A percentile compares a stretch with the other conserved stretches of the same genome.
These are phyloP conservation scores for Halteria grandinella DNA, from an alignment of 73 alveolate genomes.

Conservation along the genomic window DNA sequence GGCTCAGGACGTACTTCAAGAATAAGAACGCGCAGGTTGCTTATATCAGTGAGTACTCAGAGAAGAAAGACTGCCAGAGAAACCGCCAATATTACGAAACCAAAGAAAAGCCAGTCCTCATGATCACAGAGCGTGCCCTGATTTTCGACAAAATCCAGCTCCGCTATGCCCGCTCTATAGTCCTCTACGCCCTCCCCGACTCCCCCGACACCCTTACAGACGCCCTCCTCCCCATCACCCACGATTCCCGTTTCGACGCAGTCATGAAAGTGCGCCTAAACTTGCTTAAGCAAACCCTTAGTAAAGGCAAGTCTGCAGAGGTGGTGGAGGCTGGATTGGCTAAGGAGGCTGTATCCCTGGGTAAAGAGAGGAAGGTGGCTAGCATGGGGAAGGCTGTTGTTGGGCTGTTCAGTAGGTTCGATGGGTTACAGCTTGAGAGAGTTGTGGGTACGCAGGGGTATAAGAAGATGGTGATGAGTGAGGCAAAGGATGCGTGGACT, in stretches of 20 bases:
- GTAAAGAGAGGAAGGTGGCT: conserved; percentile 32
- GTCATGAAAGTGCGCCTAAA: background rate
- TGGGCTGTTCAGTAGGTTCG: conserved; percentile 59
- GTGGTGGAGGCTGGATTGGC: no score
- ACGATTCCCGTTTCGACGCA: background rate
- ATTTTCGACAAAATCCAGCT: conserved; percentile 78
- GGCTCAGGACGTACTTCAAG: conserved; percentile 82
- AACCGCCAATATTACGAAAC: conserved; percentile 78
- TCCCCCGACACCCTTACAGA: conserved; percentile 82
- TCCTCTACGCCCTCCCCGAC: conserved; percentile 84
- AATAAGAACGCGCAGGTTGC: conserved; percentile 75
- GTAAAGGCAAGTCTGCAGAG: conserved; percentile 39
- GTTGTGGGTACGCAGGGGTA: conserved; percentile 42
- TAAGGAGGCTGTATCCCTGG: conserved; percentile 20
- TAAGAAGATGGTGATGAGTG: conserved; percentile 19
- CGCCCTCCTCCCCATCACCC: background rate
- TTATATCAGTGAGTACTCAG: conserved; percentile 85
- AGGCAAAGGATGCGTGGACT: conserved; percentile 54
- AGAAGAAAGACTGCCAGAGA: conserved; percentile 81
- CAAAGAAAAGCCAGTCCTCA: conserved; percentile 76
- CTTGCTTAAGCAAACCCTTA: conserved; percentile 8
- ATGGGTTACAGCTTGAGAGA: conserved; percentile 48
- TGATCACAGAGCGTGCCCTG: conserved; percentile 90
- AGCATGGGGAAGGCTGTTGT: conserved; percentile 39
- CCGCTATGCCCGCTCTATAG: conserved; percentile 79